Evolutionary conservation across 176 grass and related monocot species (phyloP).

Genomic region (Aegilops longissima): DNA sequence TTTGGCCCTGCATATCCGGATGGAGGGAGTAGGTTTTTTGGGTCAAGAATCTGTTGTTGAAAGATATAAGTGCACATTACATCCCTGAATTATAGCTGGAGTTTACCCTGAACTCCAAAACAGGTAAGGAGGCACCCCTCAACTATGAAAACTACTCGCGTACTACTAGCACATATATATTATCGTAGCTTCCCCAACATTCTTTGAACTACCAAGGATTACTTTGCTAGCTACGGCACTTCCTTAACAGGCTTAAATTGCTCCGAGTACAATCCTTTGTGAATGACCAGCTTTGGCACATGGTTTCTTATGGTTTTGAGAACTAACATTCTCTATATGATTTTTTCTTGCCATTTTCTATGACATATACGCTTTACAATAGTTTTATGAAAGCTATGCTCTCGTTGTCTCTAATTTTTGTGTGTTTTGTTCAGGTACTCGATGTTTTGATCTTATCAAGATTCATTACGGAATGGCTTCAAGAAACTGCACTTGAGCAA

Average conservation of each 20-base stretch:
- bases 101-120: not conserved
- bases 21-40: no score
- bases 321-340: not conserved
- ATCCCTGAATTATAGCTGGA: not conserved
- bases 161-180: not conserved
- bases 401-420: constrained; percentile 17
- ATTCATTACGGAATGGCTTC: constrained; percentile 71
- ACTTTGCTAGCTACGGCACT: not conserved
- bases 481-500: constrained; percentile 80
- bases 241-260: not conserved
- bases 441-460: constrained; percentile 58
- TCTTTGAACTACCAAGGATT: not conserved
- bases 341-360: not conserved
- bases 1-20: no score
- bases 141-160: not conserved
- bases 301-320: not conserved
- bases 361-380: not conserved
- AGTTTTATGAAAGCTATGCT: constrained; percentile 10
- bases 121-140: not conserved
- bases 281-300: constrained; percentile 2
- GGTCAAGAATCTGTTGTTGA: no score
- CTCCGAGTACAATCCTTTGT: not conserved
- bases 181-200: not conserved
- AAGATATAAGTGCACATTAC: no score
- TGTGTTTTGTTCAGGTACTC: constrained; percentile 59